These are phyloP conservation scores for Sphagnum contortum DNA, from an alignment of 225 moss, liverwort and hornwort species.

Conservation along the genomic window DNA sequence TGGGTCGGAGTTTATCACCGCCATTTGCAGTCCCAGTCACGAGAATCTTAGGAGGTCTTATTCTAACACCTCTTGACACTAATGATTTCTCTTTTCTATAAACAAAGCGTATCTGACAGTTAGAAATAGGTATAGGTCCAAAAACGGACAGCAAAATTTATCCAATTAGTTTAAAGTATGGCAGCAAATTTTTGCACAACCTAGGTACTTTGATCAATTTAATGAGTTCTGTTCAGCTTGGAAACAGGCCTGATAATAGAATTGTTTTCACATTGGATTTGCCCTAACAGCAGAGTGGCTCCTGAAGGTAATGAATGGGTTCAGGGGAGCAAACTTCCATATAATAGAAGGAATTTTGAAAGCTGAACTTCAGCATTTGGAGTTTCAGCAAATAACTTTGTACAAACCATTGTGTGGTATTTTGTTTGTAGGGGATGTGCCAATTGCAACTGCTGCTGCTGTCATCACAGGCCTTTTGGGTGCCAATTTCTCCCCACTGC, in stretches of 20 bases:
- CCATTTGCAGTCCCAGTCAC: slow-evolving; percentile 49
- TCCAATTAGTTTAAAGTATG: no score
- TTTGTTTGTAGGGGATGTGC: slow-evolving; percentile 3
- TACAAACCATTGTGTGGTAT: no score
- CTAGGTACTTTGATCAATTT: no score
- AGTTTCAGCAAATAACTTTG: no score
- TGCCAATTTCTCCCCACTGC: slow-evolving; percentile 32
- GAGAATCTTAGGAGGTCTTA: slow-evolving; percentile 35
- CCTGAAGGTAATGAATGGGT: neutral
- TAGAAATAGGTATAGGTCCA: no score
- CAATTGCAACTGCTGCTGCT: slow-evolving; percentile 41
- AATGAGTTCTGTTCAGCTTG: neutral
- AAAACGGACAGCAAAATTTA: no score
- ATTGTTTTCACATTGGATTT: neutral
- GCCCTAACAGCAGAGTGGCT: neutral
- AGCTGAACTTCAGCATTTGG: no score
- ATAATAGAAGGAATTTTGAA: no score
- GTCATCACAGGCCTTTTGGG: slow-evolving; percentile 43
- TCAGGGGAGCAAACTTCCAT: slow-evolving; percentile 20
- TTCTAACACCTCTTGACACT: neutral
- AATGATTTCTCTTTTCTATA: neutral
- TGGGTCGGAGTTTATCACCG: slow-evolving; percentile 42
- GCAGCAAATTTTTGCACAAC: no score
- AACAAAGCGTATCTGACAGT: neutral
- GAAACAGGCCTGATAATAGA: neutral